Percentiles rank a stretch among this genome's conserved stretches.
phyloP scores from a whole-genome alignment of 2,329 filamentous ascomycete species.

The Clonostachys rosea region DNA sequence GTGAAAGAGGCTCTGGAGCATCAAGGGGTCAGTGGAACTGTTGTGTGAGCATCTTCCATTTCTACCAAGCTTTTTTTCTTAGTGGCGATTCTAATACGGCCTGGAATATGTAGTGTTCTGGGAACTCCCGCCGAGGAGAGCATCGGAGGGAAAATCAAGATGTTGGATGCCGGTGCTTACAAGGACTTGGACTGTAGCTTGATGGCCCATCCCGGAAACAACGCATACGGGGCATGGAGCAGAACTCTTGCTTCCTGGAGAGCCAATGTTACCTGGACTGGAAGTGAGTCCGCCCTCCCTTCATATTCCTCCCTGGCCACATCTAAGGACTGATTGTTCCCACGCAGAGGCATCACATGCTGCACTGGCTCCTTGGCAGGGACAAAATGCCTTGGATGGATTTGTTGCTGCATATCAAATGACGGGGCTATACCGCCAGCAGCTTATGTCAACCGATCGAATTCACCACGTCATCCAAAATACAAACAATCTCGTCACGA shows the following conservation, averaged over 20 bases:
- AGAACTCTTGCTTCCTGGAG: constrained; percentile 5
- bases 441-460: constrained; percentile 26
- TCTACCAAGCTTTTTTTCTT: background rate
- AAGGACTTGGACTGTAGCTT: constrained; percentile 21
- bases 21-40: background rate
- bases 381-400: constrained; percentile 29
- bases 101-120: constrained; percentile 20
- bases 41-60: constrained; percentile 1
- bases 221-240: constrained; percentile 2
- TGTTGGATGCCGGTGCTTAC: constrained; percentile 39
- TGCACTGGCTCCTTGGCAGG: constrained; percentile 27
- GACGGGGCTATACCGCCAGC: constrained; percentile 29
- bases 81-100: background rate
- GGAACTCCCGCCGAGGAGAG: constrained; percentile 52
- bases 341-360: constrained; percentile 17
- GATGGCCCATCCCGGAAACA: constrained; percentile 17
- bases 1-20: constrained; percentile 8
- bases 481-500: no score
- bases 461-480: constrained; percentile 26
- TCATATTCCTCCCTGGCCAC: no score
- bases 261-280: constrained; percentile 3
- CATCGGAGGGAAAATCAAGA: constrained; percentile 43
- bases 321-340: no score
- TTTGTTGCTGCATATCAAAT: constrained; percentile 25
- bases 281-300: background rate